Conservation (phyloP, 2,329 filamentous ascomycete genomes). For the Thielaviopsis musarum region DNA sequence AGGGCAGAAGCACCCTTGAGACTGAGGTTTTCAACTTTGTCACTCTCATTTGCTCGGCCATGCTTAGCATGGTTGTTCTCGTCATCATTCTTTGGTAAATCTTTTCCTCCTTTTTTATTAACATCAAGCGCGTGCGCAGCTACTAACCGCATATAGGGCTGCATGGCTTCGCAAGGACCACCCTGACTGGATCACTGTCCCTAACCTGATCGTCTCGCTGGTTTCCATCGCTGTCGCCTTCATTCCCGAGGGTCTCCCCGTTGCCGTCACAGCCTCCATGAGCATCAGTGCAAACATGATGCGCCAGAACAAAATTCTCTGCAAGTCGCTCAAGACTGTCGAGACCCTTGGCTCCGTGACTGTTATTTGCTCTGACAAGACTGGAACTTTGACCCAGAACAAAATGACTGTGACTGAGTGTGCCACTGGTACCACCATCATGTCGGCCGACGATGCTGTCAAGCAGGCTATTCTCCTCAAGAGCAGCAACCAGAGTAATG, state of each 20-base stretch:
- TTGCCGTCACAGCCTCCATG: constrained; percentile 94
- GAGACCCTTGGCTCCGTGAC: constrained; percentile 98
- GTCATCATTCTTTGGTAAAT: constrained; percentile 96
- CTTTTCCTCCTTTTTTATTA: too few relatives aligned
- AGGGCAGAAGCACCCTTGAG: constrained; percentile 89
- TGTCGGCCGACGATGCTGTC: constrained; percentile 60
- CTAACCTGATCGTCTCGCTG: constrained; percentile 42
- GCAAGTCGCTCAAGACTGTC: constrained; percentile 87
- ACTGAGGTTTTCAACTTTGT: constrained; percentile 98
- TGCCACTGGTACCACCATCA: constrained; percentile 72
- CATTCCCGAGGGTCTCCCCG: constrained; percentile 90
- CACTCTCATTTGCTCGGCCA: constrained; percentile 54
- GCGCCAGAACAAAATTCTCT: constrained; percentile 95
- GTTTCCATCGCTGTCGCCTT: constrained; percentile 95
- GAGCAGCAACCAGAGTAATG: constrained; percentile 53
- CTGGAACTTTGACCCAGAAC: constrained; percentile 92
- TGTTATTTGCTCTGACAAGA: constrained; percentile 99
- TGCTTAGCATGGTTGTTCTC: constrained; percentile 90
- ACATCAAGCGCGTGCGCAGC: too few relatives aligned
- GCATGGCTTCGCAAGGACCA: constrained; percentile 91
- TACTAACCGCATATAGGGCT: constrained; percentile 56
- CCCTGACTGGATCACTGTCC: constrained; percentile 99
- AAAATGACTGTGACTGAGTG: constrained; percentile 98
- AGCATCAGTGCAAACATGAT: constrained; percentile 95
- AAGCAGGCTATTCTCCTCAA: constrained; percentile 49